Percentiles rank a stretch among this genome's conserved stretches.
Evolutionary conservation across 2,329 filamentous ascomycete genomes (phyloP).

Genomic region (Zarea fungicola): DNA sequence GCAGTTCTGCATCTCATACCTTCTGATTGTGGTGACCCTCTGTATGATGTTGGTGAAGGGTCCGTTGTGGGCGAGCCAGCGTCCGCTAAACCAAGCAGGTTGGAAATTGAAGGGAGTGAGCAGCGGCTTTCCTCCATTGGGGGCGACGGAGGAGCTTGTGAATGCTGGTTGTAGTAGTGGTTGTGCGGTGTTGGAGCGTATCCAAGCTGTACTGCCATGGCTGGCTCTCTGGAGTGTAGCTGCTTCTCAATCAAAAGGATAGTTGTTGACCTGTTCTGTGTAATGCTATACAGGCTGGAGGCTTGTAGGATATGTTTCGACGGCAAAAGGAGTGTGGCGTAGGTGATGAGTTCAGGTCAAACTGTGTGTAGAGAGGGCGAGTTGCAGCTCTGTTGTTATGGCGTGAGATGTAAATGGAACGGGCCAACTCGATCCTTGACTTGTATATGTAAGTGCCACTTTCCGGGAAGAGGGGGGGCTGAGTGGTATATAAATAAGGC

Average conservation of each 20-base stretch:
- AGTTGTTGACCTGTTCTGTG: too few relatives aligned
- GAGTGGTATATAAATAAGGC: conserved; percentile 9
- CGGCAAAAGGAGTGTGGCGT: too few relatives aligned
- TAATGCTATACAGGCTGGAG: too few relatives aligned
- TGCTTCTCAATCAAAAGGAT: too few relatives aligned
- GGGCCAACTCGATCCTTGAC: background rate
- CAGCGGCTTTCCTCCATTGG: conserved; percentile 75
- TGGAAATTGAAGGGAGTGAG: conserved; percentile 89
- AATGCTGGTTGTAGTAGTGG: conserved; percentile 35
- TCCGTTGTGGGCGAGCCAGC: conserved; percentile 56
- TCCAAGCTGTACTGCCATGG: conserved; percentile 25
- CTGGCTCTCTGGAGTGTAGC: too few relatives aligned
- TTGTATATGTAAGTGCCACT: background rate
- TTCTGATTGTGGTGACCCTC: conserved; percentile 30
- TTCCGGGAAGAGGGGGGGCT: conserved; percentile 20
- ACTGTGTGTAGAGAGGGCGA: background rate
- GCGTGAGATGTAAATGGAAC: background rate
- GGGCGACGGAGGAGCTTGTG: conserved; percentile 66
- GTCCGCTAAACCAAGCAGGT: conserved; percentile 78
- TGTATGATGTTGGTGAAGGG: conserved; percentile 43
- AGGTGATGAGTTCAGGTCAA: background rate
- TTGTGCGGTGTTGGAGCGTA: conserved; percentile 37
- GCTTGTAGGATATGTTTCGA: too few relatives aligned
- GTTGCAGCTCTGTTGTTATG: background rate
- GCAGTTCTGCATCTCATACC: conserved; percentile 23